These are phyloP conservation scores for Pythium plurisporium DNA, from an alignment of 352 stramenopile genomes.

Conservation along the genomic window DNA sequence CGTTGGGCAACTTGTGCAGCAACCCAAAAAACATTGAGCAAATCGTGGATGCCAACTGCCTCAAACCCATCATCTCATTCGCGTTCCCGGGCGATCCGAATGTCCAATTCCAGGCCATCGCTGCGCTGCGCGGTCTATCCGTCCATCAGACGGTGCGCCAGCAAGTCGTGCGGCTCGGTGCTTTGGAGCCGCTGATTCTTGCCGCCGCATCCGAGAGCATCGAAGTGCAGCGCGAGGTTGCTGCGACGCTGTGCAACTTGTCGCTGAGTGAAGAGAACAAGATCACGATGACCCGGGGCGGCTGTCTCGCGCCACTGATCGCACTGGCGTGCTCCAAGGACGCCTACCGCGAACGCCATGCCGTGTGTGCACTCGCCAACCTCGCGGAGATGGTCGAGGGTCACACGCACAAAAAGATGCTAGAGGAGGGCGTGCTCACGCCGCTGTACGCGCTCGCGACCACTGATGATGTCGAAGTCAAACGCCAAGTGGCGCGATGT, in stretches of 20 bases:
- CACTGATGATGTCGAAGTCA: conserved; percentile 81
- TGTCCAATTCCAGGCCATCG: conserved; percentile 96
- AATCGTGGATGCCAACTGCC: conserved; percentile 84
- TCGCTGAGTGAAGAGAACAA: conserved; percentile 96
- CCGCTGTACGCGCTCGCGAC: conserved; percentile 85
- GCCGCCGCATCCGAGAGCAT: conserved; percentile 87
- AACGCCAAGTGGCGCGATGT: conserved; percentile 88
- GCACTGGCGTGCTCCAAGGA: conserved; percentile 86
- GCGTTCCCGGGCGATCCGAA: conserved; percentile 92
- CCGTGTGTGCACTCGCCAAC: conserved; percentile 92
- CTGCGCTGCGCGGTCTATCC: conserved; percentile 89
- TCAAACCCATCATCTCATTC: conserved; percentile 94
- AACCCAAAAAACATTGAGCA: conserved; percentile 88
- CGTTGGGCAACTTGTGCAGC: conserved; percentile 93
- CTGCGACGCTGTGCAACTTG: conserved; percentile 93
- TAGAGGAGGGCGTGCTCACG: conserved; percentile 90
- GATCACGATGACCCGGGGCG: conserved; percentile 92
- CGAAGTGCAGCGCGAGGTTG: conserved; percentile 94
- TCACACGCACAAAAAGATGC: conserved; percentile 93
- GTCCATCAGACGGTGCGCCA: conserved; percentile 88
- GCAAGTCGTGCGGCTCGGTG: conserved; percentile 89
- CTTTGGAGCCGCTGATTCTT: conserved; percentile 93
- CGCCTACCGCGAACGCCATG: conserved; percentile 89
- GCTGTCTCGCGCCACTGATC: conserved; percentile 91
- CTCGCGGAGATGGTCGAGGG: conserved; percentile 95